Conservation (phyloP, 1,284 basidiomycete genomes). For the Stygiomarasmius scandens region DNA sequence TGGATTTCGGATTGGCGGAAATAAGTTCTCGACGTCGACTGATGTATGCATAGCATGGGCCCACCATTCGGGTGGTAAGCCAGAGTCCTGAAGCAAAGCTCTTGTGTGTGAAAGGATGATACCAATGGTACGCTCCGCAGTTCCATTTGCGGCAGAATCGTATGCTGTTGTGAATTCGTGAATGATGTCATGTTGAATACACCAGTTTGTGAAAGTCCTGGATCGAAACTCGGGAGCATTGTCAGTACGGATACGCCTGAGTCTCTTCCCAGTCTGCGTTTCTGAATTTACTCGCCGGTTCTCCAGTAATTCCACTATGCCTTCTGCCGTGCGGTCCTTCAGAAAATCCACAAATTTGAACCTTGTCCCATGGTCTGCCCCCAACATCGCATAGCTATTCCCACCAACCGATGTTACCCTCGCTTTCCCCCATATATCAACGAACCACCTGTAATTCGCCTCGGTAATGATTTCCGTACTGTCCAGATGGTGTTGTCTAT, state of each 20-base stretch:
- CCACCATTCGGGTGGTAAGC: slow-evolving; percentile 3
- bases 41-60: background rate
- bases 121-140: slow-evolving; percentile 5
- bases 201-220: background rate
- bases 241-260: slow-evolving; percentile 3
- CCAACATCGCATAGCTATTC: background rate
- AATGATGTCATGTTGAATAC: background rate
- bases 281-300: background rate
- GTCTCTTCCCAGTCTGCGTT: background rate
- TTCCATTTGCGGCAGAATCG: slow-evolving; percentile 4
- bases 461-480: background rate
- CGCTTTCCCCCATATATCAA: background rate
- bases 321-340: background rate
- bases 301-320: background rate
- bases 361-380: background rate
- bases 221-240: slow-evolving; percentile 4
- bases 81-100: background rate
- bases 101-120: background rate
- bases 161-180: background rate
- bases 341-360: background rate
- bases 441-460: background rate
- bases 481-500: background rate
- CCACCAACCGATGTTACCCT: slow-evolving; percentile 5
- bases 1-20: background rate
- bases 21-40: background rate